Evolutionary conservation across 805 yeast species (phyloP).

Genomic region (Candida endomychidarum): DNA sequence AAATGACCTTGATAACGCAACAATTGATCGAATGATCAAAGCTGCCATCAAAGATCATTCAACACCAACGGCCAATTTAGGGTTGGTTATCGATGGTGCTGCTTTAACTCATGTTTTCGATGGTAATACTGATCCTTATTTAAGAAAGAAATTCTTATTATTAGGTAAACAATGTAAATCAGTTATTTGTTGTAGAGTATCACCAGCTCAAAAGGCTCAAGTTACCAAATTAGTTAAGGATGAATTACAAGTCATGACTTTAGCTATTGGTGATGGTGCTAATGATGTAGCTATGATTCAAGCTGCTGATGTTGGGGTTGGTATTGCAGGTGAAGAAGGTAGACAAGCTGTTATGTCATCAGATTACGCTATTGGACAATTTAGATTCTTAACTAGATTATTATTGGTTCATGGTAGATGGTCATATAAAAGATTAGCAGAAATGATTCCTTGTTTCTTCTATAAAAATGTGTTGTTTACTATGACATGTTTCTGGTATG

Average conservation of each 20-base stretch:
- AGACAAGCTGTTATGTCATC: conserved; percentile 86
- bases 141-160: conserved; percentile 56
- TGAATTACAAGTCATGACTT: conserved; percentile 67
- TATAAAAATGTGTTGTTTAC: conserved; percentile 77
- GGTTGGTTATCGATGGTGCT: conserved; percentile 70
- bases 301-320: conserved; percentile 82
- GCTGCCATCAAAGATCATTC: conserved; percentile 60
- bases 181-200: conserved; percentile 81
- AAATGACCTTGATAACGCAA: conserved; percentile 30
- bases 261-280: conserved; percentile 85
- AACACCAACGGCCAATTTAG: conserved; percentile 58
- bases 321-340: conserved; percentile 87
- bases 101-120: conserved; percentile 49
- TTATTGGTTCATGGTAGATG: conserved; percentile 81
- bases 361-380: conserved; percentile 81
- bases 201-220: conserved; percentile 80
- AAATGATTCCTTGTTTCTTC: conserved; percentile 77
- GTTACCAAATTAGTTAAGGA: conserved; percentile 68
- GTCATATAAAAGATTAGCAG: conserved; percentile 73
- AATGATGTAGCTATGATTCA: conserved; percentile 89
- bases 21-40: conserved; percentile 39
- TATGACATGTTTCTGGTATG: conserved; percentile 74
- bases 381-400: conserved; percentile 62
- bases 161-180: conserved; percentile 74
- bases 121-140: conserved; percentile 12